Conservation (phyloP, 305 asterid genomes). For the Caryopteris hybrid region DNA sequence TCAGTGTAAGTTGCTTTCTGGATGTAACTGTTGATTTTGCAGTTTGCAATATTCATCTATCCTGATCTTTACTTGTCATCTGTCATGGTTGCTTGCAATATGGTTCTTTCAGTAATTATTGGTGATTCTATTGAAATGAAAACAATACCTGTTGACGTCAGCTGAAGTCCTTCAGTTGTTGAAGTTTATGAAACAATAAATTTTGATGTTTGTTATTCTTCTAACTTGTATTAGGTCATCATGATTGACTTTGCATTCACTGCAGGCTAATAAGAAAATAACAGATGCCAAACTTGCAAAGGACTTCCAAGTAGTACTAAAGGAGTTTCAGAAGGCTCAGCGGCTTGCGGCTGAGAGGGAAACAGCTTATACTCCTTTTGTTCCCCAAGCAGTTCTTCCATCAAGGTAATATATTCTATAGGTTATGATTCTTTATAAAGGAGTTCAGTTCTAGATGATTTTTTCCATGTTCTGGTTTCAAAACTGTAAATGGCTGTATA, state of each 20-base stretch:
- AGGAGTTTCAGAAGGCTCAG: slow-evolving; percentile 86
- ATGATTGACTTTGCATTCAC: neutral
- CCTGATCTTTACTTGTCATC: neutral
- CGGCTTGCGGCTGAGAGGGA: slow-evolving; percentile 91
- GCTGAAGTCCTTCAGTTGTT: neutral
- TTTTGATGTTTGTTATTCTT: neutral
- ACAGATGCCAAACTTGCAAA: slow-evolving; percentile 89
- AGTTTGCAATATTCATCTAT: neutral
- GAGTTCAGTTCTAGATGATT: neutral
- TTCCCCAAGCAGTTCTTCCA: slow-evolving; percentile 52
- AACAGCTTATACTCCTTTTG: slow-evolving; percentile 73
- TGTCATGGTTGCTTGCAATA: slow-evolving; percentile 29
- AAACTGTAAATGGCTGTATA: too few relatives aligned
- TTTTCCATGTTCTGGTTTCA: too few relatives aligned
- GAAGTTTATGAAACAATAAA: neutral
- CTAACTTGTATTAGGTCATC: neutral
- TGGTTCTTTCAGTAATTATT: neutral
- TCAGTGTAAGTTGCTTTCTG: slow-evolving; percentile 53
- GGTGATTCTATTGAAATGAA: neutral
- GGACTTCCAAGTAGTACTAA: slow-evolving; percentile 80
- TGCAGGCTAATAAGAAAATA: slow-evolving; percentile 78
- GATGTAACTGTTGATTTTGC: slow-evolving; percentile 12
- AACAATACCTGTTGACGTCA: neutral
- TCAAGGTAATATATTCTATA: slow-evolving; percentile 41
- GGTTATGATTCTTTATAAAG: neutral